Base-by-base conservation (phyloP, 257 asterid genomes). In the Salvia miltiorrhiza region DNA sequence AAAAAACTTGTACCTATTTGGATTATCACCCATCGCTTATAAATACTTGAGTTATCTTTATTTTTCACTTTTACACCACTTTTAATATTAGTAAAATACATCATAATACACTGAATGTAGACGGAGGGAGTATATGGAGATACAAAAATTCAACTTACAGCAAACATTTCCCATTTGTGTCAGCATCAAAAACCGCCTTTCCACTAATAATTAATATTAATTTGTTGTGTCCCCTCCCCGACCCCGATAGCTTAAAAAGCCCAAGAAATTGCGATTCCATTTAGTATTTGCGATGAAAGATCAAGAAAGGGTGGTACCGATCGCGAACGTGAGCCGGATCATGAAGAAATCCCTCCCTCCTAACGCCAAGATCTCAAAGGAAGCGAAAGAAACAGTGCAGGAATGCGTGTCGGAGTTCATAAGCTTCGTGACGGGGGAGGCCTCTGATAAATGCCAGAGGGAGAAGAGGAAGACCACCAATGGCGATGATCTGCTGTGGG, bases 401-500 rank as follows among this genome's bases (percentile, higher is more conserved):
- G 88, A 83, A 67, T 85, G 90, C 9, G 90, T 80, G 0, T 80
- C 90, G 0, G 90, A 85, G 79, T 85, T 85, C 88, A 85, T 85
- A 17, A 85, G 85, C 79, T 83, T 85, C 75, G 69, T 85, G 1
- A 85, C 90, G 0, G 88, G 90, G 14, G 90, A 85, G 70, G 90
- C 88, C 1, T 85, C 90, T 7, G 88, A 85, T 40, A 85, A 83
- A 63, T 85, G 90, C 69, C 85, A 78, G 60, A 72, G 72, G 30
- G 90, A 85, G 76, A 85, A 85, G 81, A 76, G 90, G 69, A 85
- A 85, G 82, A 85, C 88, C 12, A 57, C 80, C 62, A 85, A 85
- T 39, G 90, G 90, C 2, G 88, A 82, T 7, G 90, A 85, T 11
- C 86, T 85, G 4, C 62, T 85, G 67, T 83, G 88, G 88, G 85